Evolutionary conservation across 1,284 basidiomycete genomes (phyloP), one percentile per base, ranked within the genome.

Genomic region (Pascua guehoae): DNA sequence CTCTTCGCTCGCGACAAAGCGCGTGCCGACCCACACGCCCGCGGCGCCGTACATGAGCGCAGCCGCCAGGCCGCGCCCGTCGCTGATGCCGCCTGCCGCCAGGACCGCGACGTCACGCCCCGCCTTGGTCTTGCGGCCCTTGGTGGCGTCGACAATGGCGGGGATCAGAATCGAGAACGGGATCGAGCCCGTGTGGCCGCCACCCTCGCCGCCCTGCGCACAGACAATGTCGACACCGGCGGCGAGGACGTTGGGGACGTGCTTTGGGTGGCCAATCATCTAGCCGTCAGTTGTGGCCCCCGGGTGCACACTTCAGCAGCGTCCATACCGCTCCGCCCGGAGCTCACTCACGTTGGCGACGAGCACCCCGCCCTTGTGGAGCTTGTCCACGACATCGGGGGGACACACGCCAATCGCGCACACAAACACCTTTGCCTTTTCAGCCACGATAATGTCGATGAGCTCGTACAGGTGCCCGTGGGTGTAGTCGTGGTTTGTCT

Each of bases 181-280:
- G 9, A 67, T 68, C 12, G 67, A 63, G 14, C 78, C 77, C 2
- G 78, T 79, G 65, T 79, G 79, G 16, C 90, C 90, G 55, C 91
- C 90, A 43, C 88, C 91, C 76, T 92, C 89, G 41, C 88, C 88
- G 3, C 86, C 89, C 58, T 94, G 91, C 2, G 89, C 89, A 67
- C 89, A 91, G 70, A 94, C 91, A 60, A 94, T 80, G 70, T 94
- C 91, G 42, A 88, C 86, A 51, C 91, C 91, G 36, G 81, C 86
- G 11, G 81, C 86, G 42, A 92, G 80, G 9, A 90, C 90, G 72
- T 90, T 90, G 50, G 78, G 62, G 46, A 89, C 88, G 74, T 93
- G 91, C 73, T 89, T 92, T 4, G 88, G 88, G 73, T 89, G 87
- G 12, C 90, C 91, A 62, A 95, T 86, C 89, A 94, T 94, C 78